These are phyloP conservation scores for Sporobolomyces roseus DNA, from an alignment of 768 basidiomycete species.

Conservation along the genomic window DNA sequence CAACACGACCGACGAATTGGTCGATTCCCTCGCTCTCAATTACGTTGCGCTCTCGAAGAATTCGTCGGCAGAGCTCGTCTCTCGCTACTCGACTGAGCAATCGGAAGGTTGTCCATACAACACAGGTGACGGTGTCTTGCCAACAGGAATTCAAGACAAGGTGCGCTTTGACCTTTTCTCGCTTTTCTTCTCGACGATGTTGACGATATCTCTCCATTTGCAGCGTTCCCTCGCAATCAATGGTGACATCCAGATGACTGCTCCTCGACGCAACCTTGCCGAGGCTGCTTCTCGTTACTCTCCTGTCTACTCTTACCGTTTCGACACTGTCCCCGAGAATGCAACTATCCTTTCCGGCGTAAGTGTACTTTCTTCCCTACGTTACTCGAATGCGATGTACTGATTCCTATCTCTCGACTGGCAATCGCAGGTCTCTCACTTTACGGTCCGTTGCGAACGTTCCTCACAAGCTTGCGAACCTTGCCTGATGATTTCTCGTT, in stretches of 20 bases:
- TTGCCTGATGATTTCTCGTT: not conserved
- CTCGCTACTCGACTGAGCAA: constrained; percentile 33
- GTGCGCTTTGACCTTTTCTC: not conserved
- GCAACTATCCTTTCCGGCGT: constrained; percentile 25
- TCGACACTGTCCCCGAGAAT: constrained; percentile 23
- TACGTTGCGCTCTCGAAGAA: constrained; percentile 15
- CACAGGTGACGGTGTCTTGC: constrained; percentile 37
- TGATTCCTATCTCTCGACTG: not conserved
- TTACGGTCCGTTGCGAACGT: not conserved
- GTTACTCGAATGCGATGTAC: not conserved
- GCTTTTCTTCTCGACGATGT: no score
- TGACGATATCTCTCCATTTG: not conserved
- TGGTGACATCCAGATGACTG: constrained; percentile 10
- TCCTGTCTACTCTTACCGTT: constrained; percentile 37
- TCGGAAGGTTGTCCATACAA: constrained; percentile 39
- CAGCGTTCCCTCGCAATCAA: constrained; percentile 18
- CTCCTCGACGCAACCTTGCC: constrained; percentile 23
- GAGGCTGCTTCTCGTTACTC: not conserved
- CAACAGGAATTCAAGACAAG: constrained; percentile 42
- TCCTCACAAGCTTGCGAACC: not conserved
- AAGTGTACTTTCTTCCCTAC: not conserved
- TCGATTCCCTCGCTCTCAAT: not conserved
- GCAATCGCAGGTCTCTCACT: constrained; percentile 3
- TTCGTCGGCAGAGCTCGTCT: constrained; percentile 23
- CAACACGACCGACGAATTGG: constrained; percentile 26